Base-by-base conservation (phyloP, 176 grass and related monocot genomes). In the Melocanna baccifera region DNA sequence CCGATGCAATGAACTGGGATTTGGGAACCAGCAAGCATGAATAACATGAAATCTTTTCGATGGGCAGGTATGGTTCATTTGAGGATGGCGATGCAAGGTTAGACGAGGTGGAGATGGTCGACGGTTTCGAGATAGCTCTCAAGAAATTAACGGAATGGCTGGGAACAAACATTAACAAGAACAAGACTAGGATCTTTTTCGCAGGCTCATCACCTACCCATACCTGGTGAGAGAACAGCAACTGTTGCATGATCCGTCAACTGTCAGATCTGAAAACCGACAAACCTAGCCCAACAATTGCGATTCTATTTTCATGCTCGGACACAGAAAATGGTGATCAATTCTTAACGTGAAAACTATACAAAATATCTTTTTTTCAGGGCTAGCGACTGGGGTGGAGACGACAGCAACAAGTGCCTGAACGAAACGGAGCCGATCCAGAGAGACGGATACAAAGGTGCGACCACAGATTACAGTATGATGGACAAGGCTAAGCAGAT, bases 171-270 rank as follows among this genome's bases (percentile, higher is more conserved):
- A 79, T 90, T 22, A 82, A 89, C 73, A 91, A 78, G 57, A 84
- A 78, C 68, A 87, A 87, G 75, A 91, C 91, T 13, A 87, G 87
- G 55, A 58, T 99, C 12, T 99, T 93, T 63, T 99, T 96, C 9
- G 91, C 94, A 32, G 94, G 89, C 79, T 86, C 94, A 76, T 98
- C 96, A 9, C 96, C 96, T 12, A 89, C 92, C 25, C 96, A 98
- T 87, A 56, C 81, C 57, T 90, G 96, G 95, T 98, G 75, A 86
- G 81, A 36, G 6, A 34, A 61, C 32, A 16, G 75, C 67, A 65
- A 32, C 22, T 41, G 34, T 5, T 56, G 39, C 55, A 71, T 19
- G 2, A 55, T 15, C 32, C 5, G 5, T 22, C 7, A 55, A 23
- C 84, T 5, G 10, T 15, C 1, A 25, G 73, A 73, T 30, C 36